Evolutionary conservation across 108 stramenopile species (phyloP), one percentile per base, ranked within the genome.

Genomic region (Parmales sp.): DNA sequence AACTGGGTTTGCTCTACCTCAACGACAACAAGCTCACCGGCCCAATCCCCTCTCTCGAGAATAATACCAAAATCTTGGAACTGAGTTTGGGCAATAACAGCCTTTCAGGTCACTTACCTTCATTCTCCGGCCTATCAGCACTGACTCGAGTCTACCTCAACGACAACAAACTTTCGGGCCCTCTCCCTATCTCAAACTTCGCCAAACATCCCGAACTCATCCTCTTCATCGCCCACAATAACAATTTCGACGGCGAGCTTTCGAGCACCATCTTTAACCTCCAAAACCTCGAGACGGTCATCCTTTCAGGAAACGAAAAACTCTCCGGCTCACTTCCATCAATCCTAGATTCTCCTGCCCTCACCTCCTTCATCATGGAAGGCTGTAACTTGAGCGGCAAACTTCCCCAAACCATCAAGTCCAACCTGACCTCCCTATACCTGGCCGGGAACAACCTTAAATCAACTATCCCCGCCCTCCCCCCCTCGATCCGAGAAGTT

Each of bases 161-260:
- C 54, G 54, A 60, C 54, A 60, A 60, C 54, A 60, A 60, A 60
- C 54, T 60, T 34, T 60, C 54, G 31, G 54, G 54, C 9, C 28
- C 54, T 4, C 54, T 60, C 3, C 54, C 54, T 9, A 28, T 13
- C 54, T 28, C 29, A 28, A 34, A 34, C 54, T 60, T 60, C 54
- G 29, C 54, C 54, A 34, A 28, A 3, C 29, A 28, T 13, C 54
- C 54, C 54, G 7, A 34, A 28, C 54, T 60, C 54, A 28, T 34
- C 29, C 6, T 2, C 3, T 31, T 60, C 54, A 34, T 60, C 54
- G 54, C 54, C 26, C 16, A 28, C 54, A 60, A 60, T 34, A 60
- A 60, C 28, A 34, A 60, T 16, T 31, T 60, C 54, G 29, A 28
- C 31, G 54, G 54, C 54, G 36, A 28, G 0, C 54, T 60, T 34